Evolutionary conservation across 2,329 filamentous ascomycete genomes (phyloP), one percentile per base, ranked within the genome.

Genomic region (Nothomitra cinnamomea): DNA sequence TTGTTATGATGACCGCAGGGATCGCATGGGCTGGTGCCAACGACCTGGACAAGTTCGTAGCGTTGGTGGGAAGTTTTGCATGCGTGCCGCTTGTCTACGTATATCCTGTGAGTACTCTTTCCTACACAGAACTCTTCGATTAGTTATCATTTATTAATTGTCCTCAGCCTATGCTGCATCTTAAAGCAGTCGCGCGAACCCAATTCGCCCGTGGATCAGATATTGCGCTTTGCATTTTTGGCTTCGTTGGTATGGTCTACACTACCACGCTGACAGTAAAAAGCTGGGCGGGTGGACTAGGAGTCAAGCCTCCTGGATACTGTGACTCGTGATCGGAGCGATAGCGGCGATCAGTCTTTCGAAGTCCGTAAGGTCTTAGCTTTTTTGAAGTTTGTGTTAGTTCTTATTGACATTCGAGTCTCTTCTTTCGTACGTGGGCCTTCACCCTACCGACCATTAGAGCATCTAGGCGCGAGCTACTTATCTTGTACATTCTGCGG

Each of bases 31-130:
- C 83, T 45, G 92, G 92, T 57, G 90, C 92, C 2, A 85, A 87
- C 60, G 83, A 96, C 68, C 72, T 98, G 53, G 92, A 98, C 71
- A 96, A 96, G 69, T 98, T 98, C 66, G 94, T 98, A 32, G 85
- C 88, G 21, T 75, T 98, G 40, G 89, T 98, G 19, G 92, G 92
- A 59, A 95, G 89, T 68, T 98, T 98, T 72, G 92, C 92, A 57
- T 98, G 92, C 65, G 92, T 98, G 61, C 92, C 92, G 45, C 72
- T 98, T 55, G 92, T 96, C 57, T 96, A 94, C 64, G 94, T 98
- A 53, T 98, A 98, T 65, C 94, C 92, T 59, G 89, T 95, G 76
- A 76, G 87, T 79, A 40, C 12, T 25, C 32, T 22, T 51, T 19
- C 3, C 43, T 24, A 22, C 41, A 48, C 42, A 38, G 19, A 17